These are phyloP conservation scores for Dothidotthia symphoricarpi DNA, from an alignment of 2,329 filamentous ascomycete genomes.

Conservation along the genomic window DNA sequence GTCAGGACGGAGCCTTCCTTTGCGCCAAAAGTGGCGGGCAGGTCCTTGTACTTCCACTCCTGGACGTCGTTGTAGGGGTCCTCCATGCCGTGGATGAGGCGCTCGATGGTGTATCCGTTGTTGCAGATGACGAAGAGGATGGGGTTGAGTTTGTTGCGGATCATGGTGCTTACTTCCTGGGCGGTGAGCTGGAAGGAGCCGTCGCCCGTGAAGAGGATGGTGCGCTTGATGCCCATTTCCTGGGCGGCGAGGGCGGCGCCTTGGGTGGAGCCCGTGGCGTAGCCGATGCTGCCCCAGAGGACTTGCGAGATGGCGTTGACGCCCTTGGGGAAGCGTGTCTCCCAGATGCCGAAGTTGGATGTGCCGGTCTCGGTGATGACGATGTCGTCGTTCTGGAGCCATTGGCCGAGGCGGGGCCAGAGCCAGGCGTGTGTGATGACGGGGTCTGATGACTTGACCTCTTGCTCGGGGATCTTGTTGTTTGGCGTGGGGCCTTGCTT, in stretches of 20 bases:
- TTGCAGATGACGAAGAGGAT: slow-evolving; percentile 88
- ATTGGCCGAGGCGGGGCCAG: slow-evolving; percentile 74
- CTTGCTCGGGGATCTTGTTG: slow-evolving; percentile 49
- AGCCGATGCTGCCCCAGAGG: slow-evolving; percentile 68
- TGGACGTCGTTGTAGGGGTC: slow-evolving; percentile 78
- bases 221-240: slow-evolving; percentile 62
- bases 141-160: slow-evolving; percentile 69
- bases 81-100: slow-evolving; percentile 81
- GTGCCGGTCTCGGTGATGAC: slow-evolving; percentile 87
- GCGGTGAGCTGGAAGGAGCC: slow-evolving; percentile 82
- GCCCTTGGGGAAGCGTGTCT: slow-evolving; percentile 73
- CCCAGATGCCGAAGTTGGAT: slow-evolving; percentile 83
- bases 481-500: slow-evolving; percentile 53
- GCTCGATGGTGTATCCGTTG: slow-evolving; percentile 85
- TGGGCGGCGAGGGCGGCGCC: slow-evolving; percentile 73
- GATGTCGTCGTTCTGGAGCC: slow-evolving; percentile 70
- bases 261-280: slow-evolving; percentile 61
- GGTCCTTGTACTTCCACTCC: slow-evolving; percentile 69
- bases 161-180: slow-evolving; percentile 82
- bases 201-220: slow-evolving; percentile 85
- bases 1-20: slow-evolving; percentile 57
- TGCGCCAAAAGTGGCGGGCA: slow-evolving; percentile 68
- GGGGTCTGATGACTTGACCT: slow-evolving; percentile 31
- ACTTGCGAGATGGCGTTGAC: slow-evolving; percentile 80
- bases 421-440: slow-evolving; percentile 70